Percentiles rank a stretch among this genome's conserved stretches.
Conservation (phyloP, 768 basidiomycete species). For the Rhodotorula taiwanensis region DNA sequence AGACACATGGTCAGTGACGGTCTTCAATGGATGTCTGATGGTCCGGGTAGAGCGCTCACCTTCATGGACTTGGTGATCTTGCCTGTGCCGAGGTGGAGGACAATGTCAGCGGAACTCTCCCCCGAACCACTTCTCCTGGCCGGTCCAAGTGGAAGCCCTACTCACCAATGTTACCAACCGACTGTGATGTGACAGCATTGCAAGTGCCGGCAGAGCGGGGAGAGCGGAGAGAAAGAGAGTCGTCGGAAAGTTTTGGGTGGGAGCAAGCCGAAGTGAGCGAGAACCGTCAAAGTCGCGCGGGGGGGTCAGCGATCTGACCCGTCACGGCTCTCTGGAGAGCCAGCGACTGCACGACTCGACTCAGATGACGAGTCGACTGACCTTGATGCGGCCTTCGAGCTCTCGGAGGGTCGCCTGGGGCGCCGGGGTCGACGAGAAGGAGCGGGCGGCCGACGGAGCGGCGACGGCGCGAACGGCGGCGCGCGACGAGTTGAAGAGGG, state of each 20-base stretch:
- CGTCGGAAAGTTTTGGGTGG: too few relatives aligned
- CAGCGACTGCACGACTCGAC: background rate
- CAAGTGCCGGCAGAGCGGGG: too few relatives aligned
- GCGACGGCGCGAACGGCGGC: constrained; percentile 38
- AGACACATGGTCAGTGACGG: background rate
- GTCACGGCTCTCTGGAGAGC: constrained; percentile 43
- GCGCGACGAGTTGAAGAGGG: constrained; percentile 56
- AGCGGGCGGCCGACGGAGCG: constrained; percentile 17
- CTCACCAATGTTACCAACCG: constrained; percentile 62
- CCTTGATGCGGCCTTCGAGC: constrained; percentile 79
- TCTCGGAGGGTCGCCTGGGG: constrained; percentile 79
- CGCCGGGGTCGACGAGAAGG: constrained; percentile 37
- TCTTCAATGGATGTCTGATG: background rate
- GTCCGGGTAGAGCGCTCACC: background rate
- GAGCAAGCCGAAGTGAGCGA: too few relatives aligned
- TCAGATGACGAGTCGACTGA: background rate
- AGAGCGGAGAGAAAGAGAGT: too few relatives aligned
- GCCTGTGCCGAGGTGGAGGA: constrained; percentile 52
- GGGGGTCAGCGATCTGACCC: too few relatives aligned
- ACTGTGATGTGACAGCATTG: constrained; percentile 49
- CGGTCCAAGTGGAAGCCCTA: too few relatives aligned
- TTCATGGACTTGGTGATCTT: constrained; percentile 91
- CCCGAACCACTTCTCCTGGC: too few relatives aligned
- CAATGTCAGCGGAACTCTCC: background rate
- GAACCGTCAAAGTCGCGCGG: too few relatives aligned